A percentile compares a stretch with the other conserved stretches of the same genome.
Conservation (phyloP, 768 basidiomycete species). For the Phanerochaete sordida region DNA sequence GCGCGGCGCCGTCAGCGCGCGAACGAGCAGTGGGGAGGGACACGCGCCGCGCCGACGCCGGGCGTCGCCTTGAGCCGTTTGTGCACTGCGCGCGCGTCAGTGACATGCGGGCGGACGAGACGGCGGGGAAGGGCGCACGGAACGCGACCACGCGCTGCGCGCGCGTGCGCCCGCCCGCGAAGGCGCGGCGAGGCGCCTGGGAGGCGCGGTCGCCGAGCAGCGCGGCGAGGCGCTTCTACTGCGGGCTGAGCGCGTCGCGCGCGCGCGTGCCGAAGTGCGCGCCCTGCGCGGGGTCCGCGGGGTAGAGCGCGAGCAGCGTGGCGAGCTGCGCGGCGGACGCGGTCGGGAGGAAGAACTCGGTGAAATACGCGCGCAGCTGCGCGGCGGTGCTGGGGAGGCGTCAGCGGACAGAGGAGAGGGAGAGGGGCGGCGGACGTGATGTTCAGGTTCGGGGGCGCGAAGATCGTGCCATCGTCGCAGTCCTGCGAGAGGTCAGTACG, state of each 20-base stretch:
- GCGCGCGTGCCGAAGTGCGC: slow-evolving; percentile 50
- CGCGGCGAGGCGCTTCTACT: slow-evolving; percentile 28
- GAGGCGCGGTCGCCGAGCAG: slow-evolving; percentile 25
- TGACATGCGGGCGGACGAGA: neutral
- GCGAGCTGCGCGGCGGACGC: slow-evolving; percentile 16
- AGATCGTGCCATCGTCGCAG: slow-evolving; percentile 50
- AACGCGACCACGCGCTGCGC: slow-evolving; percentile 20
- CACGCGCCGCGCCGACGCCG: slow-evolving; percentile 2
- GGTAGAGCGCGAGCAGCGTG: slow-evolving; percentile 20
- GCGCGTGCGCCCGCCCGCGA: slow-evolving; percentile 15
- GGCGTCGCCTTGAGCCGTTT: slow-evolving; percentile 7
- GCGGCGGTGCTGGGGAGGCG: slow-evolving; percentile 19
- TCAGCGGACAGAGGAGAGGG: no score
- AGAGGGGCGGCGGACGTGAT: slow-evolving; percentile 30
- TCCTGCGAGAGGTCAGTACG: neutral
- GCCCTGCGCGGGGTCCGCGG: slow-evolving; percentile 35
- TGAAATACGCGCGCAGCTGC: slow-evolving; percentile 15
- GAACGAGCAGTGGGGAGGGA: no score
- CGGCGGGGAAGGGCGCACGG: slow-evolving; percentile 3
- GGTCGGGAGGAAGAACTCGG: slow-evolving; percentile 19
- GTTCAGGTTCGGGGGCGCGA: slow-evolving; percentile 23
- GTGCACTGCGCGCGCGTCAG: slow-evolving; percentile 4
- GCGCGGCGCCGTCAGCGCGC: no score
- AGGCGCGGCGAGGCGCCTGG: slow-evolving; percentile 24
- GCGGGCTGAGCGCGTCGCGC: slow-evolving; percentile 42